phyloP scores from a whole-genome alignment of 2,329 filamentous ascomycete species.

The Diaporthe citriasiana region DNA sequence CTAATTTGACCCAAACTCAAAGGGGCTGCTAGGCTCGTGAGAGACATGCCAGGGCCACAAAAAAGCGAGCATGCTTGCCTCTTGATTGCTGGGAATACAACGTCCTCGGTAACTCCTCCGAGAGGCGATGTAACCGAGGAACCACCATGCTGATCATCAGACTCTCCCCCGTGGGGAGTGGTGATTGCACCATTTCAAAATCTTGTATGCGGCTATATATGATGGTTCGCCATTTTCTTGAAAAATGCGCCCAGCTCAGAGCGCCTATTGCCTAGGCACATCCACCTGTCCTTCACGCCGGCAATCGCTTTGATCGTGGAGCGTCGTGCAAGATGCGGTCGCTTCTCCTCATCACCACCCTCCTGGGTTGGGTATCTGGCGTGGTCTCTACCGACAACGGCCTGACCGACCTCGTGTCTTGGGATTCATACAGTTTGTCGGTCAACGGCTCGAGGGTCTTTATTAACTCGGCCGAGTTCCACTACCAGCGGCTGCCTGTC shows the following conservation, averaged over 20 bases:
- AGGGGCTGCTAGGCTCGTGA: conserved; percentile 2
- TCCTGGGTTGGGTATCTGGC: conserved; percentile 43
- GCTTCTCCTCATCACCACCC: conserved; percentile 32
- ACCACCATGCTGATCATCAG: conserved; percentile 6
- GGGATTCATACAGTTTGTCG: conserved; percentile 66
- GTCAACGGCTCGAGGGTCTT: conserved; percentile 56
- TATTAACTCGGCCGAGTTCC: conserved; percentile 62
- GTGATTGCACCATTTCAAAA: background rate
- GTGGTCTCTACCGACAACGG: conserved; percentile 55
- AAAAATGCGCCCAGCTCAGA: background rate
- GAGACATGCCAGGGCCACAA: conserved; percentile 24
- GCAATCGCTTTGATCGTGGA: background rate
- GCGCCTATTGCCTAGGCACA: background rate
- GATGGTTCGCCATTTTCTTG: background rate
- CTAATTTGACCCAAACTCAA: background rate
- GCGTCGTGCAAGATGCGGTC: conserved; percentile 37
- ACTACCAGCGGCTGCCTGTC: conserved; percentile 66
- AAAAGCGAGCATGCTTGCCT: conserved; percentile 1
- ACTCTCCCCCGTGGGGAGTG: background rate
- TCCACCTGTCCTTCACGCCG: background rate
- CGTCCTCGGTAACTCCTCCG: conserved; percentile 12
- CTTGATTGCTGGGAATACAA: conserved; percentile 41
- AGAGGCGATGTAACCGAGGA: conserved; percentile 34
- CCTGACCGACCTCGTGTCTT: conserved; percentile 60
- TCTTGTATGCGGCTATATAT: conserved; percentile 6